Conservation (phyloP, 495 filamentous ascomycete species). For the Filosporella fistucella region DNA sequence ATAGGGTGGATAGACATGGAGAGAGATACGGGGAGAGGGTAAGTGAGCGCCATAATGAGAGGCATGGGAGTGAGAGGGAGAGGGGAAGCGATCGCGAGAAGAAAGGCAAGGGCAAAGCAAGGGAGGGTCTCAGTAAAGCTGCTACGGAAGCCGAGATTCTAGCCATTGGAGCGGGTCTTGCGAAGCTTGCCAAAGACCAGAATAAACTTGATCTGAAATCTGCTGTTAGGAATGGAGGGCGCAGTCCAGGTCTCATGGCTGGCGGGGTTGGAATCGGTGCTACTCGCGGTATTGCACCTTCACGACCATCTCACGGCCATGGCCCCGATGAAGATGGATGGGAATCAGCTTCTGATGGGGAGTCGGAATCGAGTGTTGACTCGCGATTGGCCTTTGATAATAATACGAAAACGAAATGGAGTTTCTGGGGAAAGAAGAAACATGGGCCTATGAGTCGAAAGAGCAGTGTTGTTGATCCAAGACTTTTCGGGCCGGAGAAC, state of each 20-base stretch:
- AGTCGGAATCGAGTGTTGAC: constrained; percentile 25
- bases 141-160: constrained; percentile 24
- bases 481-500: constrained; percentile 48
- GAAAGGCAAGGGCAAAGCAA: background rate
- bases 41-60: constrained; percentile 1
- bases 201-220: constrained; percentile 22
- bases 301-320: constrained; percentile 31
- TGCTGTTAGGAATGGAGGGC: constrained; percentile 23
- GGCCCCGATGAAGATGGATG: constrained; percentile 37
- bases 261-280: background rate
- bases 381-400: constrained; percentile 39
- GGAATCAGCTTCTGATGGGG: constrained; percentile 27
- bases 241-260: constrained; percentile 31
- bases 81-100: constrained; percentile 6
- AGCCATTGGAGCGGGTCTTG: constrained; percentile 24
- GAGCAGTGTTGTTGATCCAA: constrained; percentile 45
- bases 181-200: constrained; percentile 20
- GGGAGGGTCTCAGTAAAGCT: background rate
- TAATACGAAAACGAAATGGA: constrained; percentile 18
- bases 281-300: constrained; percentile 17
- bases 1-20: constrained; percentile 1
- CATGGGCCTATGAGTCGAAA: constrained; percentile 22
- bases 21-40: constrained; percentile 14
- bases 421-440: constrained; percentile 18
- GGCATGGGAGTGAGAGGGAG: constrained; percentile 6